Conservation (phyloP, 306 rosid species). For the Acacia crassicarpa region DNA sequence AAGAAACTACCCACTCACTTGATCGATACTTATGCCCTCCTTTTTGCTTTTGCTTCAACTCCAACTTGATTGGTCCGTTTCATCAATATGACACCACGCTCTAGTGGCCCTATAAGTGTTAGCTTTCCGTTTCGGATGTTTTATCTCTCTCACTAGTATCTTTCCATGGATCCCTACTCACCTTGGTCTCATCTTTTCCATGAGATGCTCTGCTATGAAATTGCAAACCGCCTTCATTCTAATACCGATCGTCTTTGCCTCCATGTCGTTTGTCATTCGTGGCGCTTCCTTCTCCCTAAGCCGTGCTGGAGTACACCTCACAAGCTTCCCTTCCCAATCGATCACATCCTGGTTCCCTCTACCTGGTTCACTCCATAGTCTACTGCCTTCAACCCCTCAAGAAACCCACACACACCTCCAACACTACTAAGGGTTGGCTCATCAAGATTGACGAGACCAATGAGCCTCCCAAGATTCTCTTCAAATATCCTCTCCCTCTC, state of each 20-base stretch:
- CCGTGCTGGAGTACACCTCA: not conserved
- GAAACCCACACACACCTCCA: not conserved
- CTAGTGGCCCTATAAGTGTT: no score
- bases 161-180: not conserved
- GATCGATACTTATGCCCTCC: no score
- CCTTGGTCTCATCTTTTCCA: not conserved
- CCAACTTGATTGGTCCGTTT: no score
- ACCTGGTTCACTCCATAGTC: not conserved
- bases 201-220: not conserved
- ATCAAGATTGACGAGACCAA: not conserved
- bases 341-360: not conserved
- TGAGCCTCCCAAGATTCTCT: not conserved
- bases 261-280: not conserved
- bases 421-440: not conserved
- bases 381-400: not conserved
- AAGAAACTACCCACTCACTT: no score
- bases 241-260: not conserved
- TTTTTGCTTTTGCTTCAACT: no score
- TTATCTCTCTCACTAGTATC: no score
- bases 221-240: not conserved
- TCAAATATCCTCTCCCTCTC: not conserved
- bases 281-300: not conserved
- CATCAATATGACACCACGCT: no score
- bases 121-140: no score
- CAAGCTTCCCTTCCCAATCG: constrained; percentile 9